These are phyloP conservation scores for Paulownia fortunei DNA, from an alignment of 257 asterid species.

Conservation along the genomic window DNA sequence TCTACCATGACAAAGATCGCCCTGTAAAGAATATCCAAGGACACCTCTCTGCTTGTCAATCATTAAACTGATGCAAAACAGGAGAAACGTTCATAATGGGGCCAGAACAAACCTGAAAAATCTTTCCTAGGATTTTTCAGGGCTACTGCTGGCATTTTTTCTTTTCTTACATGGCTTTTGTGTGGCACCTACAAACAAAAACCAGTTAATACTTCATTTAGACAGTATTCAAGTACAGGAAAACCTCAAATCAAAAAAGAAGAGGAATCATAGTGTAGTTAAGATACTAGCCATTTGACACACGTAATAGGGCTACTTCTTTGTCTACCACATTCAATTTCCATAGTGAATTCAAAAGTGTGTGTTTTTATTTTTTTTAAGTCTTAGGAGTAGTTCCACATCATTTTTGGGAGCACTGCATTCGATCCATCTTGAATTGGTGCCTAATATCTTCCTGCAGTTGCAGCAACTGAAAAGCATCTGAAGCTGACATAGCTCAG, in stretches of 20 bases:
- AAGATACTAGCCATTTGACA: slow-evolving; percentile 61
- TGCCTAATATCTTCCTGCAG: slow-evolving; percentile 69
- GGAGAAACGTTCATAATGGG: not conserved
- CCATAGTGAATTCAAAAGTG: slow-evolving; percentile 67
- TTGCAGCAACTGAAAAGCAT: slow-evolving; percentile 78
- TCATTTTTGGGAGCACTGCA: slow-evolving; percentile 59
- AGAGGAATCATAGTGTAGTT: not conserved
- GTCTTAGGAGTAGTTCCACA: slow-evolving; percentile 59
- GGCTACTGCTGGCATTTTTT: slow-evolving; percentile 60
- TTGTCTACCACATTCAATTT: slow-evolving; percentile 71
- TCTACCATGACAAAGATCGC: too few relatives aligned
- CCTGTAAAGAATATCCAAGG: too few relatives aligned
- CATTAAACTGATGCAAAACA: too few relatives aligned
- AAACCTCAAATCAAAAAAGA: not conserved
- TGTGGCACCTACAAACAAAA: slow-evolving; percentile 55
- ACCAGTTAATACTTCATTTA: not conserved
- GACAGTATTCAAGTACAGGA: not conserved
- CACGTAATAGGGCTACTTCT: slow-evolving; percentile 68
- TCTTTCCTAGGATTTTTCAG: slow-evolving; percentile 60
- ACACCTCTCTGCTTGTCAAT: too few relatives aligned
- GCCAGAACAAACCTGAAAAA: slow-evolving; percentile 52
- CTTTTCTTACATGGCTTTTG: slow-evolving; percentile 54
- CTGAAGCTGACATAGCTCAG: slow-evolving; percentile 31
- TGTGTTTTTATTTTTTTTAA: slow-evolving; percentile 57
- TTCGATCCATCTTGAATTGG: slow-evolving; percentile 62